A percentile compares a stretch with the other conserved stretches of the same genome.
Evolutionary conservation across 2,329 filamentous ascomycete species (phyloP).

Genomic region (Calonectria hongkongensis): DNA sequence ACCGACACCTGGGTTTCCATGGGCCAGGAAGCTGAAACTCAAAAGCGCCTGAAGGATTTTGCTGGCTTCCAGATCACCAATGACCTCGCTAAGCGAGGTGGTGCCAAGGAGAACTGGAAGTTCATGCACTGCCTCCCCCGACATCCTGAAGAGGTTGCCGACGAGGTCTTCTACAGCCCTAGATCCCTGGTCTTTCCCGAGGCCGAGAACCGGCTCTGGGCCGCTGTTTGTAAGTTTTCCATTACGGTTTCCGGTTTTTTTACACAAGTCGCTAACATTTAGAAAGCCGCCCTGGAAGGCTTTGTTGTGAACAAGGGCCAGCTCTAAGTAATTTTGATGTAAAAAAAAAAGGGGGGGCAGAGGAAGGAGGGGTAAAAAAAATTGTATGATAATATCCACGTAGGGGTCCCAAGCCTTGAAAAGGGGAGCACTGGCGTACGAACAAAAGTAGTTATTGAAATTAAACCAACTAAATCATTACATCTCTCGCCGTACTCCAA

Average conservation of each 20-base stretch:
- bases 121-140: slow-evolving; percentile 99
- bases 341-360: not conserved
- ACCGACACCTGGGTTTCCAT: slow-evolving; percentile 99
- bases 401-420: slow-evolving; percentile 38
- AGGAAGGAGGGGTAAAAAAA: not conserved
- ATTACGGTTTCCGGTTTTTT: not conserved
- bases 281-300: slow-evolving; percentile 82
- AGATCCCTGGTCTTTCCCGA: slow-evolving; percentile 93
- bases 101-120: slow-evolving; percentile 92
- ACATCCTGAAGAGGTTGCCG: slow-evolving; percentile 92
- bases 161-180: slow-evolving; percentile 94
- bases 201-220: slow-evolving; percentile 95
- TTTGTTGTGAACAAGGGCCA: slow-evolving; percentile 97
- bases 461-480: slow-evolving; percentile 54
- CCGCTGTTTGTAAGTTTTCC: slow-evolving; percentile 80
- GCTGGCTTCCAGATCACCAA: slow-evolving; percentile 93
- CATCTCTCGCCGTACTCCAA: slow-evolving; percentile 55
- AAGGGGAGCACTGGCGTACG: slow-evolving; percentile 50
- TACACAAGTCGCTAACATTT: slow-evolving; percentile 43
- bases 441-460: slow-evolving; percentile 55
- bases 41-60: slow-evolving; percentile 87
- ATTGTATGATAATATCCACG: slow-evolving; percentile 41
- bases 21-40: slow-evolving; percentile 93
- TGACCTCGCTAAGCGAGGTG: slow-evolving; percentile 87
- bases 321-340: slow-evolving; percentile 64